Evolutionary conservation across 2,329 filamentous ascomycete species (phyloP), one percentile per base, ranked within the genome.

Genomic region (Trichophyton schoenleinii): DNA sequence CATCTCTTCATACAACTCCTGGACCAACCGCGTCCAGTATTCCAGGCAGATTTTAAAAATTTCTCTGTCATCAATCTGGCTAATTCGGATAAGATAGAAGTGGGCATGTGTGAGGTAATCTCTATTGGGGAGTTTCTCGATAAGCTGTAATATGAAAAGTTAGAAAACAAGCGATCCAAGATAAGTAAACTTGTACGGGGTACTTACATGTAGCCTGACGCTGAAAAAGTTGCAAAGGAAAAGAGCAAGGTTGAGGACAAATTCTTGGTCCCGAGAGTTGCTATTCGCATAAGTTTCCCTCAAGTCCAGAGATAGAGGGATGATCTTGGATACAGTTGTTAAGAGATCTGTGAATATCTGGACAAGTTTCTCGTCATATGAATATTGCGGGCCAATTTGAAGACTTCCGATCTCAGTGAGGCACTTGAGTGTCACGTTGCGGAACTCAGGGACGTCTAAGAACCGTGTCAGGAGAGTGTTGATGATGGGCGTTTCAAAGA

Each of bases 31-130:
- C 42, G 95, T 94, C 94, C 94, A 99, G 78, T 99, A 99, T 74
- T 99, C 95, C 64, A 99, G 80, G 72, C 89, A 95, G 70, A 99
- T 99, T 81, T 99, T 99, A 84, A 99, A 99, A 66, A 99, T 96
- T 74, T 99, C 94, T 60, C 94, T 87, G 71, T 99, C 95, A 67
- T 99, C 94, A 67, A 99, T 99, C 77, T 99, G 91, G 57, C 91
- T 96, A 74, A 99, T 96, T 65, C 92, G 87, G 70, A 99, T 96
- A 13, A 99, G 85, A 75, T 99, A 99, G 76, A 95, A 97, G 75
- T 99, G 94, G 18, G 90, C 92, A 71, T 99, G 94, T 0, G 90
- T 89, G 49, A 99, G 86, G 74, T 89, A 99, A 70, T 99, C 94
- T 67, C 87, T 84, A 76, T 97, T 97, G 28, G 94, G 92, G 25